Evolutionary conservation across 352 stramenopile genomes (phyloP).

Genomic region (Pythium phragmitis): DNA sequence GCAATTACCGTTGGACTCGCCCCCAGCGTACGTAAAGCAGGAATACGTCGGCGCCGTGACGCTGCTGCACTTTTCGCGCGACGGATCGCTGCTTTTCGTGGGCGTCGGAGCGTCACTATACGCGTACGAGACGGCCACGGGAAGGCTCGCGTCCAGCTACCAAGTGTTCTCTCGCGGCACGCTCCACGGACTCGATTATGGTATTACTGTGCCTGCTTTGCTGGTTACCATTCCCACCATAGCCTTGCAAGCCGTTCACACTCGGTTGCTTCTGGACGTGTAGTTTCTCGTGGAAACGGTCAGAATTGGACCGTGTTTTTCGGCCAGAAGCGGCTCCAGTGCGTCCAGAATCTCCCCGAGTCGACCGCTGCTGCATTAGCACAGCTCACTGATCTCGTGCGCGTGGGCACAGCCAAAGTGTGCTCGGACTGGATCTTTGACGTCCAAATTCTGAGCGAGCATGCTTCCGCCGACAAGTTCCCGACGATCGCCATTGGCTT

Average conservation of each 20-base stretch:
- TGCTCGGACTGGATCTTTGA: conserved; percentile 88
- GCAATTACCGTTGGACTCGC: background rate
- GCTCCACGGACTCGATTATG: conserved; percentile 72
- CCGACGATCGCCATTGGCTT: conserved; percentile 62
- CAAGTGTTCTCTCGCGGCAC: conserved; percentile 59
- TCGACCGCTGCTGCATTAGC: conserved; percentile 24
- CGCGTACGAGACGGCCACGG: conserved; percentile 53
- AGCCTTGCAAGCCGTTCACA: background rate
- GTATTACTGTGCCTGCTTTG: conserved; percentile 11
- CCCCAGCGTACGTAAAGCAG: conserved; percentile 42
- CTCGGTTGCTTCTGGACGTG: background rate
- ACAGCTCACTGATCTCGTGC: conserved; percentile 19
- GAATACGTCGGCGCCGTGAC: conserved; percentile 85
- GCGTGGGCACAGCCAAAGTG: conserved; percentile 50
- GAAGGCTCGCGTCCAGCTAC: conserved; percentile 45
- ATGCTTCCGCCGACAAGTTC: conserved; percentile 10
- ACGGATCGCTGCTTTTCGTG: conserved; percentile 74
- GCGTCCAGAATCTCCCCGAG: conserved; percentile 52
- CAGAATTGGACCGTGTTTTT: conserved; percentile 59
- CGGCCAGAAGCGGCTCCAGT: conserved; percentile 76
- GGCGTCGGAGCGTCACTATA: conserved; percentile 66
- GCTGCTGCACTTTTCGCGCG: conserved; percentile 65
- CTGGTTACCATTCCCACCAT: background rate
- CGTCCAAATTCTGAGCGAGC: conserved; percentile 56
- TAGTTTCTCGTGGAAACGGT: conserved; percentile 10